Evolutionary conservation across 2,329 filamentous ascomycete species (phyloP).

Genomic region (Pseudogymnoascus sp.): DNA sequence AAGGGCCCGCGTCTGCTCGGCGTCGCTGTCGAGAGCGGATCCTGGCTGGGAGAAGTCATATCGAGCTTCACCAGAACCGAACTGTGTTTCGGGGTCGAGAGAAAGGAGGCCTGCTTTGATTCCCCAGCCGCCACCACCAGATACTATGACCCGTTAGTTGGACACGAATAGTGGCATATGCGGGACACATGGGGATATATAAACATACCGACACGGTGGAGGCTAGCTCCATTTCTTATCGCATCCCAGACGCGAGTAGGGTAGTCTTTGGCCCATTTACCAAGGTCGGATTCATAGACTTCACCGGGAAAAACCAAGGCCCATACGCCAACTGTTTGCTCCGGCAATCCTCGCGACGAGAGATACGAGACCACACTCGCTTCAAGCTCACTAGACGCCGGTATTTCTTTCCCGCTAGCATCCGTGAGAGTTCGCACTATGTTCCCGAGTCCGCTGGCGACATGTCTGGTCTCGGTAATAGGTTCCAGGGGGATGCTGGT

Average conservation of each 20-base stretch:
- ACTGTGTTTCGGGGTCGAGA: conserved; percentile 61
- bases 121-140: conserved; percentile 80
- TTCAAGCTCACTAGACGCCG: conserved; percentile 69
- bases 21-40: conserved; percentile 14
- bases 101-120: conserved; percentile 71
- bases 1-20: conserved; percentile 32
- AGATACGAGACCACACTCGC: conserved; percentile 53
- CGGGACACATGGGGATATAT: conserved; percentile 1
- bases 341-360: conserved; percentile 26
- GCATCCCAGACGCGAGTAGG: not conserved
- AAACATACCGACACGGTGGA: conserved; percentile 25
- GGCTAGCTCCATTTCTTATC: conserved; percentile 13
- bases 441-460: conserved; percentile 66
- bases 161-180: not conserved
- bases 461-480: conserved; percentile 33
- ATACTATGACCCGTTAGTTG: conserved; percentile 43
- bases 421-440: conserved; percentile 54
- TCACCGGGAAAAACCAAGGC: conserved; percentile 55
- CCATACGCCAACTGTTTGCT: conserved; percentile 58
- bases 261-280: conserved; percentile 1
- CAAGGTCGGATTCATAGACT: conserved; percentile 5
- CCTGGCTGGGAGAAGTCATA: conserved; percentile 33
- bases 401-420: conserved; percentile 36
- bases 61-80: conserved; percentile 44
- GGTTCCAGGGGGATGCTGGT: not conserved